Evolutionary conservation across 139 green algal species (phyloP), one percentile per base, ranked within the genome.

Genomic region (Edaphochlamys debaryana): DNA sequence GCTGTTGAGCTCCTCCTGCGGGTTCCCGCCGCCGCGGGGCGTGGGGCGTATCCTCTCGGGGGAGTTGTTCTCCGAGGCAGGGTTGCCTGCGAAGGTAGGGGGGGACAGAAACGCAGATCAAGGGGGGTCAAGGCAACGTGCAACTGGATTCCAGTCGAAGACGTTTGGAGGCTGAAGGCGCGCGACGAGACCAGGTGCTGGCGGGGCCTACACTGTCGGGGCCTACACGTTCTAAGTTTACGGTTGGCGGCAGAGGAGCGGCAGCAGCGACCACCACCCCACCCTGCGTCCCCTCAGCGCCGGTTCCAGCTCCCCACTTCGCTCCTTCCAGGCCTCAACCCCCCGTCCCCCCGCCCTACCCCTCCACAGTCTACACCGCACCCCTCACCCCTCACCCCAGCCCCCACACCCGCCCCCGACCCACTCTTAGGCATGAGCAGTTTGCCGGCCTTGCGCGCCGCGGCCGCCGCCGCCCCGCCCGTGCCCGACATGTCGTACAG

Each of bases 391-490:
- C 9, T 54, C 48, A 15, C 48, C 48, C 48, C 48, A 54, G 48
- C 48, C 48, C 48, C 48, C 48, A 54, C 11, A 9, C 48, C 48
- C 48, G 11, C 11, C 48, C 48, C 50, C 50, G 7, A 19, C 66
- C 6, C 50, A 79, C 72, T 34, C 45, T 45, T 54, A 4, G 73
- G 73, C 13, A 41, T 32, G 38, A 80, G 73, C 38, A 80, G 73
- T 58, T 80, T 80, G n/a, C 73, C 73, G 8, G 22, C 34, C 30
- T 40, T 62, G 56, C 73, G 73, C 27, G 42, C 73, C 38, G 45
- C 56, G 2, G 72, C 52, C 5, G 34, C 72, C 52, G 52, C 52
- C 34, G 52, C 72, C 36, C 52, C 54, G 34, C 36, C 52, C 23
- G 52, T 13, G 1, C 25, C 37, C 23, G 23, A 40, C 13, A 32